Conservation (phyloP, 1,139 yeast species). For the Suhomyces maxii region DNA sequence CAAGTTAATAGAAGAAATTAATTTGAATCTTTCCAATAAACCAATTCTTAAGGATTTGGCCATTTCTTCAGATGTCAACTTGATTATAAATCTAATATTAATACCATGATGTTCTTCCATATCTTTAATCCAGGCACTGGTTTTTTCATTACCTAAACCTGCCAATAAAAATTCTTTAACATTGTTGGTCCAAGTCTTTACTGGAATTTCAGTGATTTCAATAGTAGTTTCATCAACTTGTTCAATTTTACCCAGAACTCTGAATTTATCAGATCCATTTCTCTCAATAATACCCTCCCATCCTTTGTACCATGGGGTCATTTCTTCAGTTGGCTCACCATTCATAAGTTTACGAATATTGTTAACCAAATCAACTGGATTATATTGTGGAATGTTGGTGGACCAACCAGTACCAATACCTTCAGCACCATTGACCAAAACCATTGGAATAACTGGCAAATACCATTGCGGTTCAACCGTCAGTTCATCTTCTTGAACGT, state of each 20-base stretch:
- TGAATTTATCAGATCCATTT: conserved; percentile 63
- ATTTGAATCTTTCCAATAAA: conserved; percentile 77
- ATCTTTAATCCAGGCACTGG: conserved; percentile 86
- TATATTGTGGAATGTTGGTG: conserved; percentile 85
- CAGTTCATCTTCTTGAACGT: conserved; percentile 89
- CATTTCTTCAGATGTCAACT: conserved; percentile 79
- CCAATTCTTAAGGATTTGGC: conserved; percentile 72
- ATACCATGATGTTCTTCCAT: conserved; percentile 92
- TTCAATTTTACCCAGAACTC: conserved; percentile 76
- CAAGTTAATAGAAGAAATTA: conserved; percentile 65
- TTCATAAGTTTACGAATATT: conserved; percentile 75
- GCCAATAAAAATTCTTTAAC: conserved; percentile 81
- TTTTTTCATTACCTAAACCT: conserved; percentile 75
- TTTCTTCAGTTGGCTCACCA: conserved; percentile 66
- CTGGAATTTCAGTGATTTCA: conserved; percentile 91
- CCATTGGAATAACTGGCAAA: conserved; percentile 88
- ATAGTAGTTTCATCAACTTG: conserved; percentile 77
- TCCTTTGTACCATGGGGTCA: conserved; percentile 95
- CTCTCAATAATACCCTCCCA: conserved; percentile 86
- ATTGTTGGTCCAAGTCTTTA: conserved; percentile 87
- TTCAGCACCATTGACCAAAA: conserved; percentile 92
- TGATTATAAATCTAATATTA: conserved; percentile 76
- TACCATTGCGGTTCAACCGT: conserved; percentile 97
- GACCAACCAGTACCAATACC: conserved; percentile 99
- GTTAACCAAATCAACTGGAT: conserved; percentile 78